phyloP scores from a whole-genome alignment of 2,329 filamentous ascomycete species.

The Aureobasidium lini region DNA sequence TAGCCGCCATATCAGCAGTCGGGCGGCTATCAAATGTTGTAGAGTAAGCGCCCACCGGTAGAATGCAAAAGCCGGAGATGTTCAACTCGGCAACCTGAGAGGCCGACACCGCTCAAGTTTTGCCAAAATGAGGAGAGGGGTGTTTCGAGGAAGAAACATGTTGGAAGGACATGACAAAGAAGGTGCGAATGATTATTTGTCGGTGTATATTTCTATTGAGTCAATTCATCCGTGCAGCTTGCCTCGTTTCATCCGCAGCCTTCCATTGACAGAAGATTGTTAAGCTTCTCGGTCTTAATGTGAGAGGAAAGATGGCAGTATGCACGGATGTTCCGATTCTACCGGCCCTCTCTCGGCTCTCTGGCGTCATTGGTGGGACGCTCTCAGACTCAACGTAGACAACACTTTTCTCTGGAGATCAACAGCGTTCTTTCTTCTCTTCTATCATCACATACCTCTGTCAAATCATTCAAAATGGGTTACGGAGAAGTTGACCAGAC shows the following conservation, averaged over 20 bases:
- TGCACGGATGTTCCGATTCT: not conserved
- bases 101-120: not conserved
- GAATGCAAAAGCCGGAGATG: slow-evolving; percentile 11
- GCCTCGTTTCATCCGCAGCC: not conserved
- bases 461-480: slow-evolving; percentile 55
- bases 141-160: not conserved
- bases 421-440: slow-evolving; percentile 13
- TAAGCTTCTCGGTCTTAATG: not conserved
- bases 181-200: not conserved
- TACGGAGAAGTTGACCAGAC: slow-evolving; percentile 82
- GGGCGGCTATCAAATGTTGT: slow-evolving; percentile 5
- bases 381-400: slow-evolving; percentile 13
- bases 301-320: not conserved
- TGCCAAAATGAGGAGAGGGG: not conserved
- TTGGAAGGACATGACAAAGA: not conserved
- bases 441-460: slow-evolving; percentile 10
- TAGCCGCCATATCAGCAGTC: not conserved
- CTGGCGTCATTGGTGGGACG: not conserved
- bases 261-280: not conserved
- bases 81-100: not conserved
- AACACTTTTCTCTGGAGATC: slow-evolving; percentile 8
- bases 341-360: not conserved
- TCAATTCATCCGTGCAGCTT: not conserved
- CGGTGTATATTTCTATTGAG: not conserved
- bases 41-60: slow-evolving; percentile 5